Conservation (phyloP, 768 basidiomycete genomes). For the Tulasnella sp. region DNA sequence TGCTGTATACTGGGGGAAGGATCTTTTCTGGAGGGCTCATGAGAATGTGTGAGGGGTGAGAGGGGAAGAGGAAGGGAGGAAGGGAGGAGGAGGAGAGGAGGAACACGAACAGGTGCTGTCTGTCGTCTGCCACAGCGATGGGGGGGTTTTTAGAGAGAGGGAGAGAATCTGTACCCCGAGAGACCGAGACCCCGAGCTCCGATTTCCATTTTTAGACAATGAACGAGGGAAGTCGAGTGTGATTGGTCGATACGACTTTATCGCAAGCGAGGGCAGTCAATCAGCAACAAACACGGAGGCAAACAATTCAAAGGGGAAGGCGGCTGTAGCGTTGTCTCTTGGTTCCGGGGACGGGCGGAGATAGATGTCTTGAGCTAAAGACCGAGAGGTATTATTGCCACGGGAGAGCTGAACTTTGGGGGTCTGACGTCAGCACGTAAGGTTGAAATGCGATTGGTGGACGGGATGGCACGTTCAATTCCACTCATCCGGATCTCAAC, state of each 20-base stretch:
- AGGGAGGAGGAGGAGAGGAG: neutral
- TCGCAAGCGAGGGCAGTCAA: neutral
- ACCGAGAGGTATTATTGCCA: neutral
- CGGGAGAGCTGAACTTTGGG: neutral
- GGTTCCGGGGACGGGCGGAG: constrained; percentile 11
- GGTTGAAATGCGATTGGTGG: neutral
- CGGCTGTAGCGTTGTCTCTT: neutral
- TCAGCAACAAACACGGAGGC: neutral
- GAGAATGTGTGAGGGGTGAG: neutral
- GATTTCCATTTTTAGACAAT: neutral
- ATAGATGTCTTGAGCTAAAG: neutral
- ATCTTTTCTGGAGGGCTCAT: neutral
- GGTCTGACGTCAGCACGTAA: neutral
- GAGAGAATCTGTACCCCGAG: neutral
- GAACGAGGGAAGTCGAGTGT: neutral
- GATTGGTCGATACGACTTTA: constrained; percentile 4
- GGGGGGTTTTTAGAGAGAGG: constrained; percentile 3
- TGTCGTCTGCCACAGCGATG: constrained; percentile 7
- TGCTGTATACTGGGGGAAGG: neutral
- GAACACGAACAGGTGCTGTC: neutral
- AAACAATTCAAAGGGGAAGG: neutral
- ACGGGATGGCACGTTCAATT: neutral
- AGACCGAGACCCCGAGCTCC: constrained; percentile 3
- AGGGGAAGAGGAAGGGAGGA: neutral
- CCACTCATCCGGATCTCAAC: constrained; percentile 12